phyloP scores from a whole-genome alignment of 208 protist genomes.

The Trypanosoma brucei region DNA sequence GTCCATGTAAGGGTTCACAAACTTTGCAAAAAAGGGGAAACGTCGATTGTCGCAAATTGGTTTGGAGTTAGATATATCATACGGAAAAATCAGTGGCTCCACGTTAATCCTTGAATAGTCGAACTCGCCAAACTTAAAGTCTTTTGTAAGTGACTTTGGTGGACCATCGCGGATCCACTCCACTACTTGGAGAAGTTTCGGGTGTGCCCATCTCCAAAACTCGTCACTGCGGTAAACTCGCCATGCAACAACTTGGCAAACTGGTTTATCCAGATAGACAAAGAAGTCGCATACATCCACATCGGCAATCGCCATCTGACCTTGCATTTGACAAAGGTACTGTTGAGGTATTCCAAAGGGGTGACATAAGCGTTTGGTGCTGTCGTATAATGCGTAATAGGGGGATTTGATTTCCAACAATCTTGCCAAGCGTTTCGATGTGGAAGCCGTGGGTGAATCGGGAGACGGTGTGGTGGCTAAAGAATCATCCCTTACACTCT shows the following conservation, averaged over 20 bases:
- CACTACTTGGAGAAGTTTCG: conserved; percentile 60
- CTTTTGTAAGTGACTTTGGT: conserved; percentile 44
- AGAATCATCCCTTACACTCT: conserved; percentile 8
- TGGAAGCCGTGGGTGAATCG: neutral
- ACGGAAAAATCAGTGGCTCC: conserved; percentile 75
- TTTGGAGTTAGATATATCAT: conserved; percentile 34
- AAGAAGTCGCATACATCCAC: conserved; percentile 90
- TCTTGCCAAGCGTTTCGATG: conserved; percentile 16
- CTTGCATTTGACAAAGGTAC: conserved; percentile 91
- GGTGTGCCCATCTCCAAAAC: conserved; percentile 83
- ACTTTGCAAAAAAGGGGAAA: conserved; percentile 62
- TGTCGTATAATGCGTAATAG: conserved; percentile 59
- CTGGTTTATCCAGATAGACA: conserved; percentile 64
- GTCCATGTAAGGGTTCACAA: conserved; percentile 29
- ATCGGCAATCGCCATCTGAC: conserved; percentile 83
- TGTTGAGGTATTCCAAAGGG: conserved; percentile 77
- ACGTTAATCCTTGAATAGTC: conserved; percentile 60
- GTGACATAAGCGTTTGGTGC: conserved; percentile 30
- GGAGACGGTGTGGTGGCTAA: neutral
- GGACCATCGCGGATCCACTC: conserved; percentile 62
- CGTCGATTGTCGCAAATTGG: conserved; percentile 41
- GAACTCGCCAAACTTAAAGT: conserved; percentile 65
- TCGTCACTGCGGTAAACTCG: conserved; percentile 54
- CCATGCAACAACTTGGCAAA: conserved; percentile 70
- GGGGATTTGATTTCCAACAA: conserved; percentile 89